Evolutionary conservation across 2,329 filamentous ascomycete genomes (phyloP).

Genomic region (Penicillium sp.): DNA sequence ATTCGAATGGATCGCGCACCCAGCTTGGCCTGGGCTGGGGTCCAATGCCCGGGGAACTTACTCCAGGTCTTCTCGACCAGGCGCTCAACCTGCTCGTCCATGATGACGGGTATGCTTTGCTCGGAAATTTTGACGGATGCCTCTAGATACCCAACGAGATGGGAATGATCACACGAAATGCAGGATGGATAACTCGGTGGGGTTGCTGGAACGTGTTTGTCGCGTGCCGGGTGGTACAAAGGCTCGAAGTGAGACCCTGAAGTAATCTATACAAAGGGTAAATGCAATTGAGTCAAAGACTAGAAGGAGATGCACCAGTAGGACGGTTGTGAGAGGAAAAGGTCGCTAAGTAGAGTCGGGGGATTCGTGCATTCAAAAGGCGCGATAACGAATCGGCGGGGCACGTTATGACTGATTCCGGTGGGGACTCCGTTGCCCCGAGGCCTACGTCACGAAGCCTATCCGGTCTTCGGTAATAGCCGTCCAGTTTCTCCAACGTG

Average conservation of each 20-base stretch:
- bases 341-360: background rate
- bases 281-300: background rate
- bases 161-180: conserved; percentile 1
- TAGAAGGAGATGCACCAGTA: background rate
- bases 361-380: conserved; percentile 2
- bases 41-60: conserved; percentile 16
- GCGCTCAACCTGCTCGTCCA: conserved; percentile 33
- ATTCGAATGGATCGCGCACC: background rate
- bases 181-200: background rate
- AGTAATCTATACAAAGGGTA: background rate
- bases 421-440: conserved; percentile 29
- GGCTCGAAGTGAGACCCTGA: background rate
- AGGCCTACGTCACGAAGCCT: conserved; percentile 20
- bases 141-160: background rate
- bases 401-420: conserved; percentile 17
- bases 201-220: conserved; percentile 4
- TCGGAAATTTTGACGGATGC: background rate
- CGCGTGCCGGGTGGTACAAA: conserved; percentile 9
- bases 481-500: background rate
- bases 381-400: conserved; percentile 22
- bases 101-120: conserved; percentile 8
- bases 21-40: background rate
- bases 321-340: background rate
- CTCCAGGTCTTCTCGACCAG: conserved; percentile 38
- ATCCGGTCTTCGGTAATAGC: background rate